Base-by-base conservation (phyloP, 169 alveolate genomes). In the Cryptosporidium muris region DNA sequence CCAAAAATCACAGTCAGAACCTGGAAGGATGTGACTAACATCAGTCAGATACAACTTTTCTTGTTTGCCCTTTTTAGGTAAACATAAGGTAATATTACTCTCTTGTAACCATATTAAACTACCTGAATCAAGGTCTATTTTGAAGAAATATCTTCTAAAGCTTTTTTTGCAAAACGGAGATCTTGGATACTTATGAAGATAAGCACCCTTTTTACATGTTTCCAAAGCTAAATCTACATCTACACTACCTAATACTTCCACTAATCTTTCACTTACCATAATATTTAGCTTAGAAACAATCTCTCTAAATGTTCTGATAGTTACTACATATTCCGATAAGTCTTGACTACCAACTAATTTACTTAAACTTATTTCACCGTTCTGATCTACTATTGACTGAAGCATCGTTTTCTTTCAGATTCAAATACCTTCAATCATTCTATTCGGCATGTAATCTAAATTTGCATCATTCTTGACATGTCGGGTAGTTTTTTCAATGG, bases 1-100 rank as follows among this genome's bases (percentile, higher is more conserved):
- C 89, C 89, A 81, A 54, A 81, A 81, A 66, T 81, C 89, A 66
- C 88, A 56, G 51, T 81, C 89, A 63, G 51, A 63, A 14, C 89
- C 89, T 38, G 89, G 88, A 42, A 81, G 53, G 25, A 81, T 81
- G 45, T 65, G 67, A 8, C 58, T 66, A 48, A 81, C 81, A 60
- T 81, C 89, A 66, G 38, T 63, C 14, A 81, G 60, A 51, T 63
- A 81, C 14, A 81, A 45, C 16, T 36, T 74, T 48, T 60, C 74
- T 25, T 58, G 36, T n/a, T 37, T 47, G 37, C 62, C 14, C 34
- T 43, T 43, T 48, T 56, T 74, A n/a, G 74, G 14, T 1, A 54
- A 51, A 9, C 82, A 74, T 40, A 25, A 34, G 16, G 36, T 42
- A 3, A 14, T n/a, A 8, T 11, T 56, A 58, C 60, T 74, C 36